Evolutionary conservation across 805 yeast genomes (phyloP).

Genomic region (Candida pseudoglaebosa): DNA sequence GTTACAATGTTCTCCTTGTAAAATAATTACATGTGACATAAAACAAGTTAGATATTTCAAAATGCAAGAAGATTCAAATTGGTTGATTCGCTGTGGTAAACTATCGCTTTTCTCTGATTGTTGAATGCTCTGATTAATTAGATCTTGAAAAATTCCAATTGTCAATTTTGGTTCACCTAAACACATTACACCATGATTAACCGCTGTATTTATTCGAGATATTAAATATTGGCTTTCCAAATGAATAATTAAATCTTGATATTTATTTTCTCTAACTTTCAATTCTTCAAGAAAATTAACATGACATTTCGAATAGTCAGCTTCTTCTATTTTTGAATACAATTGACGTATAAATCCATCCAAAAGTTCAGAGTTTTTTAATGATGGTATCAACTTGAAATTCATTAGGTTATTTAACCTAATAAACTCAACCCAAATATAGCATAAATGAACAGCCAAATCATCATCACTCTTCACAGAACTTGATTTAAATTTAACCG

Average conservation of each 20-base stretch:
- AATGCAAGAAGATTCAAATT: slow-evolving; percentile 17
- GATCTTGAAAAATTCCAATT: slow-evolving; percentile 16
- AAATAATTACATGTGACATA: slow-evolving; percentile 24
- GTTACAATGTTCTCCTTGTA: slow-evolving; percentile 32
- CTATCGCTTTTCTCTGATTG: background rate
- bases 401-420: slow-evolving; percentile 25
- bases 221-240: slow-evolving; percentile 26
- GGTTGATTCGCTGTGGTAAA: background rate
- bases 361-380: slow-evolving; percentile 18
- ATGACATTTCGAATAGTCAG: slow-evolving; percentile 20
- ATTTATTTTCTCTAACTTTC: slow-evolving; percentile 9
- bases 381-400: slow-evolving; percentile 21
- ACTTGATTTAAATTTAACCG: slow-evolving; percentile 16
- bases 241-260: slow-evolving; percentile 15
- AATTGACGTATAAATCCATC: slow-evolving; percentile 16
- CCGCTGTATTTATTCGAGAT: slow-evolving; percentile 19
- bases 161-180: slow-evolving; percentile 17
- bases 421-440: slow-evolving; percentile 34
- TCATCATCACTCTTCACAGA: slow-evolving; percentile 16
- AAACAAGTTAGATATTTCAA: slow-evolving; percentile 27
- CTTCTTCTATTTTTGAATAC: slow-evolving; percentile 19
- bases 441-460: slow-evolving; percentile 26
- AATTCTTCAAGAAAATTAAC: slow-evolving; percentile 15
- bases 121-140: slow-evolving; percentile 18
- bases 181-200: slow-evolving; percentile 19